phyloP scores from a whole-genome alignment of 2,329 filamentous ascomycete species.

The Ophiostoma ips region DNA sequence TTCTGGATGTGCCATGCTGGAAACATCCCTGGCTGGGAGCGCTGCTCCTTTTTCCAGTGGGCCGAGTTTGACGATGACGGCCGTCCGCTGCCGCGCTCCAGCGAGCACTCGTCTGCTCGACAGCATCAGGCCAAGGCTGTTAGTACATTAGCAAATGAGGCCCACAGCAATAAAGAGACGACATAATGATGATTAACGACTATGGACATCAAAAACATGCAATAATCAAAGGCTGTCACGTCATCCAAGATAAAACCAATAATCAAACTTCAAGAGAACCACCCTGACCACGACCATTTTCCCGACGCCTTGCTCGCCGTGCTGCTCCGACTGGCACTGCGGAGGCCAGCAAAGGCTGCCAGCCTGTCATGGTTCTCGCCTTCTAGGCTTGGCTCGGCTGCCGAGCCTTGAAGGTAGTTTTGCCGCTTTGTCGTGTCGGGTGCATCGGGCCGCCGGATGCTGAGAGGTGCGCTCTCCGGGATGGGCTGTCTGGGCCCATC shows the following conservation, averaged over 20 bases:
- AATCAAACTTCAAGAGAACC: conserved; percentile 11
- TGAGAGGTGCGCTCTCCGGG: conserved; percentile 5
- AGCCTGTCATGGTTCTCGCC: conserved; percentile 5
- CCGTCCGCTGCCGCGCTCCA: conserved; percentile 49
- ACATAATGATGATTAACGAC: neutral
- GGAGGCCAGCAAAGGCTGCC: neutral
- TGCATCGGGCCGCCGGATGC: conserved; percentile 8
- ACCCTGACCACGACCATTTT: conserved; percentile 15
- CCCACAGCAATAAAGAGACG: neutral
- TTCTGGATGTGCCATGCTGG: conserved; percentile 89
- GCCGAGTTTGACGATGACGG: conserved; percentile 79
- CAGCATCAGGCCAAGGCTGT: too few relatives aligned
- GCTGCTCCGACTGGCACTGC: conserved; percentile 11
- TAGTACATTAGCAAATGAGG: too few relatives aligned
- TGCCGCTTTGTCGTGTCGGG: conserved; percentile 13
- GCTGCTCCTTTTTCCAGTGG: conserved; percentile 73
- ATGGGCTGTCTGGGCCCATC: conserved; percentile 5
- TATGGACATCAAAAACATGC: neutral
- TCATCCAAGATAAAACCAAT: neutral
- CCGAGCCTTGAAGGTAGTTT: conserved; percentile 1
- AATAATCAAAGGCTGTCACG: neutral
- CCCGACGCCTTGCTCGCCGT: conserved; percentile 12
- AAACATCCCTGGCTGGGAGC: conserved; percentile 52
- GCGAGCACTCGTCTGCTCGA: too few relatives aligned
- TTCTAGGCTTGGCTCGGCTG: conserved; percentile 3